Evolutionary conservation across 345 rosid genomes (phyloP), one percentile per base, ranked within the genome.

Genomic region (Triadica sebifera): DNA sequence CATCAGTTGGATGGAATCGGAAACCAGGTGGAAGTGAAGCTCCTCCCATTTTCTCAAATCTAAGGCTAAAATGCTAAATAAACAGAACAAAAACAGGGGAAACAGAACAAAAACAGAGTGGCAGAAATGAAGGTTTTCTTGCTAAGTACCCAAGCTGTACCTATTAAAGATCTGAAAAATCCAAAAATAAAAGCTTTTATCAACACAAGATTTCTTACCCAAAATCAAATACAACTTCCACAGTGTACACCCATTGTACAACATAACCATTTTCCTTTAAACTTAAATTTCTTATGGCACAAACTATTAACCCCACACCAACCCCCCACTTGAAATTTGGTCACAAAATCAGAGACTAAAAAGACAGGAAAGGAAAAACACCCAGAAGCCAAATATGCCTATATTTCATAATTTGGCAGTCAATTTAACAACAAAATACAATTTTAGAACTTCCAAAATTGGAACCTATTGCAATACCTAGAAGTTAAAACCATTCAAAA

Each of bases 1-100:
- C 98, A 67, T 92, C 93, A 29, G 92, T 91, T 7, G 98, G 98
- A 72, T 92, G 97, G 82, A 94, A 94, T 29, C 95, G 85, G 74
- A 92, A 94, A 56, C 97, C 90, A 0, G 97, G 98, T n/a, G 97
- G 97, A 83, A 94, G 74, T 53, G 82, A 85, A 70, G 91, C 85
- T 74, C 87, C 90, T 45, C 73, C 88, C 97, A 93, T 90, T 57
- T 71, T 1, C 72, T 55, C 24, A 66, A 70, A 9, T 43, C 57
- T 74, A 43, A 73, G 50, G 4, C 12, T 16, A n/a, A 55, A 12
- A 72, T 49, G 8, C 8, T 61, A 74, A 38, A 67, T 68, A 69
- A 77, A 51, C 66, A 17, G 70, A 64, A 45, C 24, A 46, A 19
- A 37, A 77, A 65, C 57, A 75, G 65, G 53, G 52, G 47, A 68